Base-by-base conservation (phyloP, 441 rosid genomes). In the Populus hybrid region DNA sequence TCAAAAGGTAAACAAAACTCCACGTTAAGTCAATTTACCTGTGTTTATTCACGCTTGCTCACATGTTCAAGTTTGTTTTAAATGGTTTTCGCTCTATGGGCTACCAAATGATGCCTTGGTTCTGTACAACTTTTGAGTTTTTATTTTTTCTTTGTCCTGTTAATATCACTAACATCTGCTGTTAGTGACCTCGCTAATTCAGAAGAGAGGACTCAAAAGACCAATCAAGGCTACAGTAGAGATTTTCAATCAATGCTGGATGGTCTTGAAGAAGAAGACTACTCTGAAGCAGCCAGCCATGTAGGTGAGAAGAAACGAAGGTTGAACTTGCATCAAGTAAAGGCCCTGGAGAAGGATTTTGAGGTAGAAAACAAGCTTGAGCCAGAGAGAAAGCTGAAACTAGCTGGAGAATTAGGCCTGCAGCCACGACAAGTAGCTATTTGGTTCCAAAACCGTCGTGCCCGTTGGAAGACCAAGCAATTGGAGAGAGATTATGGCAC, bases 171-270 rank as follows among this genome's bases (percentile, higher is more conserved):
- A 30, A 10, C 42, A 57, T 59, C 20, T 26, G 6, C 32, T 20
- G 6, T 74, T 1, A 10, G 14, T 26, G 6, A 12, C 36, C 23
- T 21, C 8, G 71, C 8, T 32, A 10, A 50, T 75, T 10, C 7
- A 87, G 90, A 86, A 76, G 85, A 84, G 79, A 81, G 81, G 70
- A 67, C 73, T 69, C 80, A 81, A 57, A 86, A 88, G 74, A 77
- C 68, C 75, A 83, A 67, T 72, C 85, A 82, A 71, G 71, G 82
- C 59, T 89, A 86, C 85, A 82, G 90, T 63, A 78, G 85, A 72
- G 93, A 88, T 35, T 85, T 89, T 72, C 91, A 91, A 83, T 82
- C 87, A 80, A 86, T 89, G 88, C 74, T 91, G 63, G 91, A 89
- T 18, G 82, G 87, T 66, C 65, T 89, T 10, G 90, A 86, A 35